Evolutionary conservation across 176 grass and related monocot species (phyloP).

Genomic region (Carex scoparia): DNA sequence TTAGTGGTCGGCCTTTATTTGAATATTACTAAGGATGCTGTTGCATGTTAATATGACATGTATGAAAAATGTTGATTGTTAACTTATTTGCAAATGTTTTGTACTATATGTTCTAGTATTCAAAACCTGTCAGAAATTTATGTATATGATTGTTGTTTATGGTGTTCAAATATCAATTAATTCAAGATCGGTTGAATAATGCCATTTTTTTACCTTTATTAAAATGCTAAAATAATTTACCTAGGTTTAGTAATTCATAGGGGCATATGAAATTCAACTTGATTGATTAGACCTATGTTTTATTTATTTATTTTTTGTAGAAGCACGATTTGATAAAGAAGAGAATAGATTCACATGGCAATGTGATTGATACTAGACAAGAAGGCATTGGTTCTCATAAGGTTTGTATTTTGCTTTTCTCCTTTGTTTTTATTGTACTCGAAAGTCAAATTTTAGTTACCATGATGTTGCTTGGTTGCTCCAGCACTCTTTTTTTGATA

Average conservation of each 20-base stretch:
- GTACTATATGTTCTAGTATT: not conserved
- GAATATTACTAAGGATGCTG: too few relatives aligned
- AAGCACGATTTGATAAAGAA: constrained; percentile 94
- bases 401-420: constrained; percentile 41
- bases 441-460: not conserved
- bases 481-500: not conserved
- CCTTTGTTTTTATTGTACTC: not conserved
- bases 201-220: not conserved
- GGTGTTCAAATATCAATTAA: not conserved
- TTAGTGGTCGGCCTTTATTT: too few relatives aligned
- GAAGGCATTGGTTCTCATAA: constrained; percentile 81
- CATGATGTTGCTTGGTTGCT: not conserved
- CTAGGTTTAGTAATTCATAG: not conserved
- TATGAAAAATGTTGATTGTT: not conserved
- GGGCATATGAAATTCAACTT: not conserved
- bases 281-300: not conserved
- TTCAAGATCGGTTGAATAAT: not conserved
- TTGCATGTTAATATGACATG: not conserved
- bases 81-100: not conserved
- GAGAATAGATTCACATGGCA: constrained; percentile 74
- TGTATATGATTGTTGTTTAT: not conserved
- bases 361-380: constrained; percentile 77
- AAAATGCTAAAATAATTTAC: not conserved
- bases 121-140: not conserved
- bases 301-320: constrained; percentile 43